Conservation (phyloP, 331 rosid genomes). For the Ulmus americana region DNA sequence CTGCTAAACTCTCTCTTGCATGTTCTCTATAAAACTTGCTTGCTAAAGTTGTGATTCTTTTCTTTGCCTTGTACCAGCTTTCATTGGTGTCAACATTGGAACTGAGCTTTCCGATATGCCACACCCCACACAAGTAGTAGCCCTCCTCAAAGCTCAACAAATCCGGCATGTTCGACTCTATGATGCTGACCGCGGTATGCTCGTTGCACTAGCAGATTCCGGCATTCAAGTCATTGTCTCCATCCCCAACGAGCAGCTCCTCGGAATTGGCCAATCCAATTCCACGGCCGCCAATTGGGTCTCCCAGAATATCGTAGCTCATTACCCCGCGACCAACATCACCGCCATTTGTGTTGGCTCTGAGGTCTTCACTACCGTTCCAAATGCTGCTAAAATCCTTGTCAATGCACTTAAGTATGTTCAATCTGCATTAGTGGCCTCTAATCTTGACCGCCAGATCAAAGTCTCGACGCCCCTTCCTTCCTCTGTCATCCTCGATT, state of each 20-base stretch:
- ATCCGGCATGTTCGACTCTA: slow-evolving; percentile 67
- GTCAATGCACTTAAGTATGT: slow-evolving; percentile 71
- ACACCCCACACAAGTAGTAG: slow-evolving; percentile 83
- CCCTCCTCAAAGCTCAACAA: slow-evolving; percentile 73
- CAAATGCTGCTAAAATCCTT: slow-evolving; percentile 78
- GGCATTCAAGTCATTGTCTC: slow-evolving; percentile 73
- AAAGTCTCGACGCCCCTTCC: slow-evolving; percentile 86
- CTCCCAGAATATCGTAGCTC: slow-evolving; percentile 76
- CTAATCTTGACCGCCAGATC: slow-evolving; percentile 75
- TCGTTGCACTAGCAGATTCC: slow-evolving; percentile 70
- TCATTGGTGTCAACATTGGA: slow-evolving; percentile 83
- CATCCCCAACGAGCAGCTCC: slow-evolving; percentile 75
- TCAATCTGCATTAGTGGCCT: slow-evolving; percentile 76
- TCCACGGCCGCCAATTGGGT: slow-evolving; percentile 92
- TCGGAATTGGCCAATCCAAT: slow-evolving; percentile 82
- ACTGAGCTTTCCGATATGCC: slow-evolving; percentile 87
- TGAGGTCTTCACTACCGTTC: slow-evolving; percentile 64
- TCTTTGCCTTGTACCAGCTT: slow-evolving; percentile 34
- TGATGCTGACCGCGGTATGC: slow-evolving; percentile 74
- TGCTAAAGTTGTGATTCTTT: neutral
- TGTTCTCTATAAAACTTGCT: slow-evolving; percentile 12
- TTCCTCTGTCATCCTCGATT: slow-evolving; percentile 74
- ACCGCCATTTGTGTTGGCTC: slow-evolving; percentile 84
- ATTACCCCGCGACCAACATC: slow-evolving; percentile 86
- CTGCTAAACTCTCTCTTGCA: neutral